These are phyloP conservation scores for Arachis monticola DNA, from an alignment of 331 rosid species.

Conservation along the genomic window DNA sequence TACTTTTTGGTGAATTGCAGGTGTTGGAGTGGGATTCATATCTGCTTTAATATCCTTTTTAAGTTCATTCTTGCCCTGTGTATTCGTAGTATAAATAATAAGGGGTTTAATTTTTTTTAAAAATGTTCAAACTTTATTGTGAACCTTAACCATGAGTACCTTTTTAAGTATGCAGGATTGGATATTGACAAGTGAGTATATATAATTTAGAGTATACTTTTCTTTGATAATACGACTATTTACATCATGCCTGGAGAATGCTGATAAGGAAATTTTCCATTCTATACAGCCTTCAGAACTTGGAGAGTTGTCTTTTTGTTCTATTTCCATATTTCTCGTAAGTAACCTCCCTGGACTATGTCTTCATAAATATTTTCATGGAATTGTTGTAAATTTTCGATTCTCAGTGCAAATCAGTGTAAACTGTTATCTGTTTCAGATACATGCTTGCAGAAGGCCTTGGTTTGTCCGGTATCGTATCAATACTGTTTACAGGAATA, in stretches of 20 bases:
- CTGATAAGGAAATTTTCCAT: constrained; percentile 39
- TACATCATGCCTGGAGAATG: constrained; percentile 22
- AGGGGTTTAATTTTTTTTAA: constrained; percentile 10
- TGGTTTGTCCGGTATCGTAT: constrained; percentile 92
- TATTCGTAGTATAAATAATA: constrained; percentile 22
- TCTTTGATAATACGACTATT: constrained; percentile 27
- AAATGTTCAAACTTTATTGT: constrained; percentile 32
- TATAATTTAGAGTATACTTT: background rate
- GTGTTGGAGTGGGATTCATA: constrained; percentile 93
- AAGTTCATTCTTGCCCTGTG: constrained; percentile 33
- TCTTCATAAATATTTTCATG: constrained; percentile 7
- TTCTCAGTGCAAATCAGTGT: constrained; percentile 25
- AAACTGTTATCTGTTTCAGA: constrained; percentile 49
- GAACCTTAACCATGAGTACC: constrained; percentile 81
- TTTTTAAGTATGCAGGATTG: constrained; percentile 94
- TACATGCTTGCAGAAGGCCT: constrained; percentile 98
- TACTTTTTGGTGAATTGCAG: constrained; percentile 49
- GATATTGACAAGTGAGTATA: constrained; percentile 89
- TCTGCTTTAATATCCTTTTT: constrained; percentile 94
- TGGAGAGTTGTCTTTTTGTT: constrained; percentile 95
- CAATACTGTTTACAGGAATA: constrained; percentile 94
- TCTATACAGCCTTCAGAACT: constrained; percentile 78
- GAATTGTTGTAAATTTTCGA: constrained; percentile 17
- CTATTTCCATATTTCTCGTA: constrained; percentile 96
- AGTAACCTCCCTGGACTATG: constrained; percentile 46